Evolutionary conservation across 495 filamentous ascomycete species (phyloP), one percentile per base, ranked within the genome.

Genomic region (Aspergillus coremiiformis): DNA sequence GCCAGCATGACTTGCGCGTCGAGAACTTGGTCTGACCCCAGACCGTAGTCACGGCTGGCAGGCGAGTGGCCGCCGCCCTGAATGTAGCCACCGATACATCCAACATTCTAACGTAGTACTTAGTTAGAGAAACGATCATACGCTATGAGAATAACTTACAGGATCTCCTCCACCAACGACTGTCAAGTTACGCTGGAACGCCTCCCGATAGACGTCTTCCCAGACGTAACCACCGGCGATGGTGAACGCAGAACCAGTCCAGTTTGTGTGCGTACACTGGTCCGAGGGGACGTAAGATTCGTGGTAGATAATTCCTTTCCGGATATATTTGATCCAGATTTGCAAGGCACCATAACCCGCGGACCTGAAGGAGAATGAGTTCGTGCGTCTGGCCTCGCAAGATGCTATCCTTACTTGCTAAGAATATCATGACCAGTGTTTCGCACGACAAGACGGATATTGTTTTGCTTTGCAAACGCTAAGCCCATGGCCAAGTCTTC

Each of bases 391-490:
- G 30, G 82, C 10, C 14, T 11, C 66, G 26, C 76, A 60, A 32
- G 80, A 52, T 19, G 74, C 66, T 51, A 73, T 74, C 56, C 77
- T 66, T 24, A 77, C 58, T 29, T 70, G 62, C 11, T 77, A 69
- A 53, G 65, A 74, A 63, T 47, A 33, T 76, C 65, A 55, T 68
- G 63, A 1, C 82, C 83, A 0, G 81, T 84, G 55, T 84, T 84
- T 24, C 76, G 79, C 15, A 85, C 69, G 10, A 83, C 69, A 15
- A 84, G 55, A 3, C 81, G 73, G 17, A 85, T 59, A 58, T 79
- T 81, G 44, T 79, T 69, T 24, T 74, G 50, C 11, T 67, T 61
- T 0, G 80, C 79, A 52, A 76, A 82, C 21, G 68, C 62, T 42
- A 82, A 62, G 6, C 60, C 66, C 10, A 53, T 56, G 2, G 52